Conservation (phyloP, 1,139 yeast species). For the Scheffersomyces segobiensis region DNA sequence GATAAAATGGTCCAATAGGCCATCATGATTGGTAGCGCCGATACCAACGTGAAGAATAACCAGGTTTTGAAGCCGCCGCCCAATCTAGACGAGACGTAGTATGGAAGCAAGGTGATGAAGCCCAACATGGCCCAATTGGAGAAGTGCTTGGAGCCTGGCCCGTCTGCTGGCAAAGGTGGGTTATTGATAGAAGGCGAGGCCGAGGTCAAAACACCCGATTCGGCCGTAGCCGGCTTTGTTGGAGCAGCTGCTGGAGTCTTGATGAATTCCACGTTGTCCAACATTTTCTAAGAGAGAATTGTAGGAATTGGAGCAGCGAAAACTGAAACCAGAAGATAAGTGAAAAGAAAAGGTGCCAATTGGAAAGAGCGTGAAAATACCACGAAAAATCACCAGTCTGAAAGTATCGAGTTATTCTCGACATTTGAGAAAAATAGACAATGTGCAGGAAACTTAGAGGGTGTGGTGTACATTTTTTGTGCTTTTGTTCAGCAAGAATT, state of each 20-base stretch:
- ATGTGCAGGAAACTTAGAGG: neutral
- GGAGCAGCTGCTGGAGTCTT: conserved; percentile 60
- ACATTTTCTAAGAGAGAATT: conserved; percentile 21
- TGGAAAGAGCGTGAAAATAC: neutral
- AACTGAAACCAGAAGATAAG: neutral
- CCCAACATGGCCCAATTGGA: conserved; percentile 59
- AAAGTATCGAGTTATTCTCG: neutral
- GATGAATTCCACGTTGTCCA: conserved; percentile 50
- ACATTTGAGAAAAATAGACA: neutral
- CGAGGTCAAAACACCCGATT: conserved; percentile 63
- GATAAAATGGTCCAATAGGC: conserved; percentile 82
- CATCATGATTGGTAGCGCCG: conserved; percentile 70
- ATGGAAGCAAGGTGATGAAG: conserved; percentile 63
- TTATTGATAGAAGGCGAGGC: conserved; percentile 75
- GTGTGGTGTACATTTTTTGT: neutral
- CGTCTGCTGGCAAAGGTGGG: conserved; percentile 90
- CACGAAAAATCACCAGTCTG: neutral
- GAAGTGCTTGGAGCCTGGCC: conserved; percentile 81
- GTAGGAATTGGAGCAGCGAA: neutral
- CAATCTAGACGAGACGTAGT: conserved; percentile 59
- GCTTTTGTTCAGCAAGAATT: neutral
- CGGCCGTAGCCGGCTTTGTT: conserved; percentile 46
- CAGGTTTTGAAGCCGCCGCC: conserved; percentile 78
- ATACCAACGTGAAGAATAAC: conserved; percentile 52
- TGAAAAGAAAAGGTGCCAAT: conserved; percentile 2